Conservation (phyloP, 371 early-diverging fungal genomes). For the Catenaria anguillulae region DNA sequence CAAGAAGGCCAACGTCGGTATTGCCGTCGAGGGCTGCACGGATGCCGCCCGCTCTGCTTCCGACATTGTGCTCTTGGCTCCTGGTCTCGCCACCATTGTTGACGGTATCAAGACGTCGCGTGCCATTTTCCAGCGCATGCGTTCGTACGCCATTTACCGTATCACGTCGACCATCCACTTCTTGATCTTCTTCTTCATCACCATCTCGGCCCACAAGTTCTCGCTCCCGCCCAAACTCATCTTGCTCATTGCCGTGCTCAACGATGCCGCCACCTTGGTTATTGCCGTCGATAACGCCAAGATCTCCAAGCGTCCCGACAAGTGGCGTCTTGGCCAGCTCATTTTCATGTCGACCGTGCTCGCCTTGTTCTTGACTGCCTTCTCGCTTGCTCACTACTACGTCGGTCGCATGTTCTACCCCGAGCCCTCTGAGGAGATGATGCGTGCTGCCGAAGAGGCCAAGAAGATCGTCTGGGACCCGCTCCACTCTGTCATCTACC, state of each 20-base stretch:
- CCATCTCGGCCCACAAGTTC: constrained; percentile 63
- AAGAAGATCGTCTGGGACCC: constrained; percentile 14
- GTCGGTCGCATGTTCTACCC: constrained; percentile 50
- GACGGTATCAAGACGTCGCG: constrained; percentile 70
- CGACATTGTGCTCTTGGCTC: constrained; percentile 79
- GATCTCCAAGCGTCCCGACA: constrained; percentile 71
- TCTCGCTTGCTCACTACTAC: constrained; percentile 73
- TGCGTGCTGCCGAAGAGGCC: constrained; percentile 14
- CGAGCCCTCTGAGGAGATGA: constrained; percentile 2
- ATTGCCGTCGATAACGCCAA: constrained; percentile 81
- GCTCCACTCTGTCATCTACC: constrained; percentile 71
- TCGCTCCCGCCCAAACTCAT: constrained; percentile 63
- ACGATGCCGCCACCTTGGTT: constrained; percentile 82
- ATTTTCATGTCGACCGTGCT: constrained; percentile 59
- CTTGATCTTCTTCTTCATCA: constrained; percentile 78
- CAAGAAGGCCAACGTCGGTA: constrained; percentile 75
- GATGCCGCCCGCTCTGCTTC: constrained; percentile 93
- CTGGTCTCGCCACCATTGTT: constrained; percentile 74
- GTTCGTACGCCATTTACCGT: constrained; percentile 80
- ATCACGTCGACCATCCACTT: constrained; percentile 84
- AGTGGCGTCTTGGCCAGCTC: constrained; percentile 82
- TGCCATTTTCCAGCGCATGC: constrained; percentile 85
- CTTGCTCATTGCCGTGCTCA: constrained; percentile 56
- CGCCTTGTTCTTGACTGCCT: constrained; percentile 48
- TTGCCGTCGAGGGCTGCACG: constrained; percentile 74